Base-by-base conservation (phyloP, 495 filamentous ascomycete species). In the Aspergillus olivimuriae region DNA sequence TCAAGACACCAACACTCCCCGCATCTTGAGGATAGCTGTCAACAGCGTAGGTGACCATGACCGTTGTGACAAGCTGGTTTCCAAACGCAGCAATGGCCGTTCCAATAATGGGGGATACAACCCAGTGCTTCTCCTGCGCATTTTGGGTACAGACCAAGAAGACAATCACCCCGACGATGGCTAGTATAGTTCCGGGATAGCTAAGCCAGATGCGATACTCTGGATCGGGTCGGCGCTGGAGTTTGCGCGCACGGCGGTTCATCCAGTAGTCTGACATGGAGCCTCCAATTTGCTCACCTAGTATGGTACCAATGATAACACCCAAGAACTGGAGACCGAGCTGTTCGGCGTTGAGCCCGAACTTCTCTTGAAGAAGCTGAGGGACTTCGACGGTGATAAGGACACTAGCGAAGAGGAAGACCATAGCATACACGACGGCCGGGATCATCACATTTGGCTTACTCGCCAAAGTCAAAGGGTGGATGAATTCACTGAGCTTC, bases 11-110 rank as follows among this genome's bases (percentile, higher is more conserved):
- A 3, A 79, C 66, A 49, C 69, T 71, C 0, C 63, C 68, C 2
- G 73, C 60, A 26, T 76, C 69, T 18, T 70, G 58, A 0, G 53
- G 70, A 40, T 77, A 66, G 39, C 68, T 74, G 44, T 79, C 77
- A 0, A 81, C 72, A 0, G 74, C 68, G 47, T 78, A 79, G 0
- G 77, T 81, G 19, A 77, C 70, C 20, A 75, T 51, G 4, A 79
- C 60, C 0, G 75, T 81, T 0, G 77, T 81, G 3, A 79, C 70
- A 17, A 81, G 55, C 54, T 81, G 77, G 46, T 78, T 81, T 2
- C 76, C 76, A 32, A 53, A 65, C 15, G 63, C 72, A 11, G 65
- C 69, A 35, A 81, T 69, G 2, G 61, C 75, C 4, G 64, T 60
- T 1, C 77, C 77, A 20, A 80, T 45, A 11, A 78, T 60, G 0